Evolutionary conservation across 805 yeast genomes (phyloP), one percentile per base, ranked within the genome.

Genomic region (Teunomyces kruisii): DNA sequence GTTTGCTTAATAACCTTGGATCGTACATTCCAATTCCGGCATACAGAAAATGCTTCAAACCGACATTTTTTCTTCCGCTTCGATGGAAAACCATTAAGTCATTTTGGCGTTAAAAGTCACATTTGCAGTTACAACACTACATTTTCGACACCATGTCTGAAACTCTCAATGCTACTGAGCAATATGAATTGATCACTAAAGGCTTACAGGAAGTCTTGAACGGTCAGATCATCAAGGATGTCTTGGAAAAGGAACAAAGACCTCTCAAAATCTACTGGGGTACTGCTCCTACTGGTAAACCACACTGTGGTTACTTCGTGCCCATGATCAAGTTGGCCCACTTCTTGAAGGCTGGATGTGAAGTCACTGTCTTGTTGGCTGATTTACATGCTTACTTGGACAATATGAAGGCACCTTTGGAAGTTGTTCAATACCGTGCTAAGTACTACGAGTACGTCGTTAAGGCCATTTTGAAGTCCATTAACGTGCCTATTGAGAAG

Each of bases 251-350:
- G 44, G 86, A 88, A 59, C 81, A 88, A 57, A 82, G 96, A 57
- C 88, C 94, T 10, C 68, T 95, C 54, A 86, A 82, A 59, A 70
- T 94, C 60, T 94, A 94, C 81, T 94, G 97, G 98, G 99, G 99
- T 55, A 91, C 98, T 15, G 99, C 99, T 6, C 98, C 99, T 49
- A 94, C 99, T 4, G 99, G 99, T 43, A 88, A 81, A 69, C 97
- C 98, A 37, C 99, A 94, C 71, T 91, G 97, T 74, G 99, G 98
- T 42, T 94, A 94, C 78, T 89, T 94, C 62, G 99, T 94, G 31
- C 94, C 98, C 43, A 92, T 94, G 98, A 86, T 95, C 50, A 92
- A 94, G 67, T 70, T 94, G 56, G 98, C 98, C 1, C 91, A 94
- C 65, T 89, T 92, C 65, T 78, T 94, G 66, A 85, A 83, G 59